Conservation (phyloP, 345 rosid genomes). For the Brassica juncea region DNA sequence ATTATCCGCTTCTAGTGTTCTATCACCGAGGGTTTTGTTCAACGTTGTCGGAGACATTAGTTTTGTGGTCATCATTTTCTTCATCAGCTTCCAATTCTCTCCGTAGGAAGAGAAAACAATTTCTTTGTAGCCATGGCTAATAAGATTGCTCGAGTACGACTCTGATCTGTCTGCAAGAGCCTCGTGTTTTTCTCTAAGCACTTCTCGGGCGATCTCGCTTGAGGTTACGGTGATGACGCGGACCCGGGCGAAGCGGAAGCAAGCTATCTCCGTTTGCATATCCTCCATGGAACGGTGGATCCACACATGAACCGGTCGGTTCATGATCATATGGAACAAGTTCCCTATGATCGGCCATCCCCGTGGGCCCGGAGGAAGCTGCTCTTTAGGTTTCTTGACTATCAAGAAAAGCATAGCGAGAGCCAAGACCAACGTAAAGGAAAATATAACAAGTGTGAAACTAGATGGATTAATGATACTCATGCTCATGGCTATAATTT, state of each 20-base stretch:
- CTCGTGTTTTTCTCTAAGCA: conserved; percentile 10
- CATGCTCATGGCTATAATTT: neutral
- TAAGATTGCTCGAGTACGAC: conserved; percentile 1
- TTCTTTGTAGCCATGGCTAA: neutral
- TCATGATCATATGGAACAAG: conserved; percentile 2
- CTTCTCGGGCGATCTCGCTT: neutral
- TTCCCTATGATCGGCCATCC: conserved; percentile 14
- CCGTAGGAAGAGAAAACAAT: conserved; percentile 1
- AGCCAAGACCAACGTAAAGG: neutral
- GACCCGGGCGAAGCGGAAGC: conserved; percentile 9
- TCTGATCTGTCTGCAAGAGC: conserved; percentile 25
- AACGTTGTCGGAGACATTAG: neutral
- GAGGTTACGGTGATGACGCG: conserved; percentile 23
- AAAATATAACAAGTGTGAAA: neutral
- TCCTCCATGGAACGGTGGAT: conserved; percentile 24
- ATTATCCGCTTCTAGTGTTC: neutral
- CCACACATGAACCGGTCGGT: conserved; percentile 16
- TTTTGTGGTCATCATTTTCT: conserved; percentile 23
- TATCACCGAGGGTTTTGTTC: neutral
- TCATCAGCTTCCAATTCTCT: conserved; percentile 31
- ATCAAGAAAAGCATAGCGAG: neutral
- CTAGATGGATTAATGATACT: neutral
- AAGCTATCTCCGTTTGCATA: conserved; percentile 25
- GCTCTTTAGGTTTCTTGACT: conserved; percentile 15
- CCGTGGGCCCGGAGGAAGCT: conserved; percentile 19